phyloP scores from a whole-genome alignment of 2,329 filamentous ascomycete genomes.

The Nemania bipapillata region DNA sequence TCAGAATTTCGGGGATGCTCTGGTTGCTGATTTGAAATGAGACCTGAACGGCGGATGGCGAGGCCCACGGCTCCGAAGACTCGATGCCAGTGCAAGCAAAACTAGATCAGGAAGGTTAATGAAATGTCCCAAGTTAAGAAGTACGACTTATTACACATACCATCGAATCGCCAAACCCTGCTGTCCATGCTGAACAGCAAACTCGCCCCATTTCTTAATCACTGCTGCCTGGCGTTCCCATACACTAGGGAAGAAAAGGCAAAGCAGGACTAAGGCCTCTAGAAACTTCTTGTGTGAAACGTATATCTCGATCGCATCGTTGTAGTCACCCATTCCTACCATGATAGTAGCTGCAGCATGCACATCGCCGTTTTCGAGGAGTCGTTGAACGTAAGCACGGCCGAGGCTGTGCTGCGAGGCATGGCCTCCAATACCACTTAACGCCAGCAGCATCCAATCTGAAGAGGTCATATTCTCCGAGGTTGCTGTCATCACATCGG shows the following conservation, averaged over 20 bases:
- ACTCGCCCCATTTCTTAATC: conserved; percentile 93
- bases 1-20: conserved; percentile 70
- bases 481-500: conserved; percentile 81
- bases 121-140: neutral
- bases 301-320: conserved; percentile 96
- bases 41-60: conserved; percentile 76
- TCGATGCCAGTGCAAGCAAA: conserved; percentile 92
- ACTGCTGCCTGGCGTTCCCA: conserved; percentile 92
- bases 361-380: conserved; percentile 88
- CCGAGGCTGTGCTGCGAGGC: conserved; percentile 89
- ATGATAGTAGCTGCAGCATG: conserved; percentile 93
- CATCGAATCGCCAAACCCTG: conserved; percentile 91
- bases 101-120: conserved; percentile 53
- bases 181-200: conserved; percentile 85
- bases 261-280: conserved; percentile 90
- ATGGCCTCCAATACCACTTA: conserved; percentile 84
- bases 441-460: conserved; percentile 95
- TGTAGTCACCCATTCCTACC: conserved; percentile 88
- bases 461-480: conserved; percentile 90
- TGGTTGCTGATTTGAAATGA: conserved; percentile 66
- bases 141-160: conserved; percentile 51
- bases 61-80: conserved; percentile 86
- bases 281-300: conserved; percentile 90
- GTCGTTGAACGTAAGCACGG: conserved; percentile 86
- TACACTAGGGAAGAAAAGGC: conserved; percentile 81